phyloP scores from a whole-genome alignment of 176 grass and related monocot species.

The Elaeis guineensis region DNA sequence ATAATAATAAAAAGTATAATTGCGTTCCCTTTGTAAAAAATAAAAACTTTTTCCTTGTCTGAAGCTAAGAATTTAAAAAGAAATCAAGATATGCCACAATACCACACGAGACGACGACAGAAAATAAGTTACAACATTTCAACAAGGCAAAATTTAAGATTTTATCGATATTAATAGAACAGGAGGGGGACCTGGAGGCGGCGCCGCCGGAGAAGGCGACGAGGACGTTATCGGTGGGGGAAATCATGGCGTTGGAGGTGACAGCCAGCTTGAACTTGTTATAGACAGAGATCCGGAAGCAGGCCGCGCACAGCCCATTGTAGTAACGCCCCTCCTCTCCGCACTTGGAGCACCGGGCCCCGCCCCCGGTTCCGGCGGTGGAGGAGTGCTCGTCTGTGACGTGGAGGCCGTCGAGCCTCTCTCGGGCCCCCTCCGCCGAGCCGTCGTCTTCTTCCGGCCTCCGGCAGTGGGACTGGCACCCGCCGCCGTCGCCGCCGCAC shows the following conservation, averaged over 20 bases:
- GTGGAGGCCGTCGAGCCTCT: conserved; percentile 23
- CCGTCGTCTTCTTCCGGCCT: conserved; percentile 2
- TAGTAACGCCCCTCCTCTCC: conserved; percentile 28
- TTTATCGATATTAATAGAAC: neutral
- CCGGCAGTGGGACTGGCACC: conserved; percentile 11
- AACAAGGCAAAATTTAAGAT: neutral
- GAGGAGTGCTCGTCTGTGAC: neutral
- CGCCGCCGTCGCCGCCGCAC: conserved; percentile 6
- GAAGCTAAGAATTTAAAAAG: neutral
- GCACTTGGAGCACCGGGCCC: conserved; percentile 48
- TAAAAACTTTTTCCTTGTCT: neutral
- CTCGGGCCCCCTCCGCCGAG: conserved; percentile 6
- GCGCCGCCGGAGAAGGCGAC: conserved; percentile 89
- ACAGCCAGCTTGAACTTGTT: conserved; percentile 92
- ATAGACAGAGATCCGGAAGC: conserved; percentile 54
- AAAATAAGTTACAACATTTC: neutral
- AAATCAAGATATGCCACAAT: neutral
- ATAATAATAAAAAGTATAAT: too few species aligned
- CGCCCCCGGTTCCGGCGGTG: neutral
- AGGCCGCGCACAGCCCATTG: conserved; percentile 42
- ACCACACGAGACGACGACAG: neutral
- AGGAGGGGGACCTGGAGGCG: conserved; percentile 50
- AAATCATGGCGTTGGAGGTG: conserved; percentile 78
- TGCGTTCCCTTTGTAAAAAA: too few species aligned
- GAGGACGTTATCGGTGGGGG: conserved; percentile 72